Evolutionary conservation across 768 basidiomycete genomes (phyloP), one percentile per base, ranked within the genome.

Genomic region (Russula dissimulans): DNA sequence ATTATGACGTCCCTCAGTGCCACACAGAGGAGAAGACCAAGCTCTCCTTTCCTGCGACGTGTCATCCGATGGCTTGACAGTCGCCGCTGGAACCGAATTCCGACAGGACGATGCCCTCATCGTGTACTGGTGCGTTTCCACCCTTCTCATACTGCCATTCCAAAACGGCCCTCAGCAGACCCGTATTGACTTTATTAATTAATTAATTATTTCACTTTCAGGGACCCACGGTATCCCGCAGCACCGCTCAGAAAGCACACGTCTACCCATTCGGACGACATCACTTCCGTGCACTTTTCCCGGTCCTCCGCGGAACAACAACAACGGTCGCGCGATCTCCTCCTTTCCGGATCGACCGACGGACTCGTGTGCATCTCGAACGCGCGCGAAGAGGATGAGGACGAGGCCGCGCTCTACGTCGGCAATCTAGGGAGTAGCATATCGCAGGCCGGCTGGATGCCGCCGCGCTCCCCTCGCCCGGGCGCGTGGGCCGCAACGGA

Each of bases 201-300:
- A n/a, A n/a, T n/a, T n/a, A n/a, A n/a, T n/a, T 36, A 2, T 36
- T 10, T 36, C 10, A 2, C 34, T 59, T 54, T n/a, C 67, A 93
- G 91, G 91, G 94, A 97, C 70, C 86, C 87, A 18, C 82, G 94
- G n/a, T 82, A 84, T 56, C 83, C 91, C 10, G 77, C 76, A 2
- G 77, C 80, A 1, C 87, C 87, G 4, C 69, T 91, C 1, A 83
- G 89, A 36, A 77, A 75, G n/a, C 93, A 97, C 71, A 75, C 81
- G 4, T 90, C 88, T 3, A 92, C 91, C 0, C 94, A 97, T 68
- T 95, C 93, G 3, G 94, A 97, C 71, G 94, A 97, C 68, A 83
- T 97, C 58, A 95, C 94, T 0, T 77, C 82, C 5, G 71, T 95
- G 0, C 79, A 81, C 55, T 89, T 73, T 75, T 67, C 51, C 61